These are phyloP conservation scores for Juncus effusus DNA, from an alignment of 176 grass and related monocot species.

Conservation along the genomic window DNA sequence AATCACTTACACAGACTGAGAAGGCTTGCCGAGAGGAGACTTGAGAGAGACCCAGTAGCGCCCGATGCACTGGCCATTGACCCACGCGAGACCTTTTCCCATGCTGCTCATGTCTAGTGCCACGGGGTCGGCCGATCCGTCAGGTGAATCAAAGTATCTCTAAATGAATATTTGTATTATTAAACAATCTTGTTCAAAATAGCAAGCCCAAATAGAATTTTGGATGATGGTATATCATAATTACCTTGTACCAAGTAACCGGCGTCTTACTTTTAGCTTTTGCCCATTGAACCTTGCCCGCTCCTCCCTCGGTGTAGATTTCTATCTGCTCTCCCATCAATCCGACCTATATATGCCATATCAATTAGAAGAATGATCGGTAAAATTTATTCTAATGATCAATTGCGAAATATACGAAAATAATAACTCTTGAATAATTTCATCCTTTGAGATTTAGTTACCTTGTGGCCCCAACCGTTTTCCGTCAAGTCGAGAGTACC, in stretches of 20 bases:
- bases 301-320: slow-evolving; percentile 40
- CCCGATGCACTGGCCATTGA: slow-evolving; percentile 86
- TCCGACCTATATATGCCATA: slow-evolving; percentile 25
- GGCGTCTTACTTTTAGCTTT: slow-evolving; percentile 21
- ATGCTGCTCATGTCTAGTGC: slow-evolving; percentile 74
- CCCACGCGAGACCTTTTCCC: slow-evolving; percentile 82
- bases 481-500: slow-evolving; percentile 66
- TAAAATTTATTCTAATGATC: not conserved
- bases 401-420: not conserved
- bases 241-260: slow-evolving; percentile 73
- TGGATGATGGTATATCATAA: not conserved
- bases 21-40: slow-evolving; percentile 59
- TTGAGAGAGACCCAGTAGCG: slow-evolving; percentile 75
- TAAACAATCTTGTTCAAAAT: not conserved
- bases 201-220: too few relatives aligned
- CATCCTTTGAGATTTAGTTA: not conserved
- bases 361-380: not conserved
- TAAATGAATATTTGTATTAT: slow-evolving; percentile 15
- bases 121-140: slow-evolving; percentile 42
- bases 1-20: slow-evolving; percentile 54
- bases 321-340: slow-evolving; percentile 47
- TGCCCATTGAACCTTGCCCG: slow-evolving; percentile 42
- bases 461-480: slow-evolving; percentile 74
- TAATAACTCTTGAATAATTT: not conserved
- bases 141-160: slow-evolving; percentile 63